These are phyloP conservation scores for Striga asiatica DNA, from an alignment of 257 asterid species.

Conservation along the genomic window DNA sequence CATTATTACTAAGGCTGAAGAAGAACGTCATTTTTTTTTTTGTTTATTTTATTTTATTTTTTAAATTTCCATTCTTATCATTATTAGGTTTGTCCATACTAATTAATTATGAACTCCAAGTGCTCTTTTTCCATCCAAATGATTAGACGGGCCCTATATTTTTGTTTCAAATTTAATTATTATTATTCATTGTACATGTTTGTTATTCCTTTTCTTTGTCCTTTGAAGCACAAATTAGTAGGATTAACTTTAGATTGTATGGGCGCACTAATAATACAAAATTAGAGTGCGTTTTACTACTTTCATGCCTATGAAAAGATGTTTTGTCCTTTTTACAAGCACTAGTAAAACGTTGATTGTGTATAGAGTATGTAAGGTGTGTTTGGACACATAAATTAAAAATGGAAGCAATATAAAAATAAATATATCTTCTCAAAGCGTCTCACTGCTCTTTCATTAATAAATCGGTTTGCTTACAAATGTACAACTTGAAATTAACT, in stretches of 20 bases:
- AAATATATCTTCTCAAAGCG: no score
- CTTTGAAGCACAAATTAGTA: constrained; percentile 15
- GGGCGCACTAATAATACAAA: neutral
- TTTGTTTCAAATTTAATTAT: neutral
- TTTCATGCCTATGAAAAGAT: no score
- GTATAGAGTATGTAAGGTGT: no score
- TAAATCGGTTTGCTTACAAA: no score
- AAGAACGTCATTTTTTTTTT: constrained; percentile 9
- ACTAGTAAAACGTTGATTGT: no score
- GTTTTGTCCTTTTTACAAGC: no score
- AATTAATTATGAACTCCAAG: constrained; percentile 24
- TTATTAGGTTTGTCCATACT: constrained; percentile 20
- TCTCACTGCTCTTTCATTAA: no score
- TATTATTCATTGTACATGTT: neutral
- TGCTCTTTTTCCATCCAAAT: constrained; percentile 18
- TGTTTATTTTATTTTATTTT: neutral
- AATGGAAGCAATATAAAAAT: no score
- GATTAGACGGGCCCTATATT: constrained; percentile 27
- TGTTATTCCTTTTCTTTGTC: constrained; percentile 2
- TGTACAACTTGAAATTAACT: no score
- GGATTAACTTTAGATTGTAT: neutral
- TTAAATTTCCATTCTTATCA: neutral
- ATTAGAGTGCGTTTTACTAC: no score
- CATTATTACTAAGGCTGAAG: neutral
- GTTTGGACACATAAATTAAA: no score